Evolutionary conservation across 2,329 filamentous ascomycete species (phyloP).

Genomic region (Diatrype stigma): DNA sequence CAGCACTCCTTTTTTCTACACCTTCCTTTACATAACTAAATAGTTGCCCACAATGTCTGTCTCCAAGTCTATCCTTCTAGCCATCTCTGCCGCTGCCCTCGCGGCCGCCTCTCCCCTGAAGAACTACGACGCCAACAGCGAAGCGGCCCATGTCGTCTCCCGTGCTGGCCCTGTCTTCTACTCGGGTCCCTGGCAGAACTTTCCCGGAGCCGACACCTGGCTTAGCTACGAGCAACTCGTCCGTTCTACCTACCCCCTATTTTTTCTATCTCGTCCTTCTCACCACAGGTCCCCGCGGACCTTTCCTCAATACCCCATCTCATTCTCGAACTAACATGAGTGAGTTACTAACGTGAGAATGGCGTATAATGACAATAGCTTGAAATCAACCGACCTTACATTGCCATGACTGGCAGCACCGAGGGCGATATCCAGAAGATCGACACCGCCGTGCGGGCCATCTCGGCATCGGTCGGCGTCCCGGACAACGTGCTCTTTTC

Average conservation of each 20-base stretch:
- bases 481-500: conserved; percentile 30
- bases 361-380: neutral
- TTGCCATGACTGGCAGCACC: neutral
- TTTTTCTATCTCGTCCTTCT: neutral
- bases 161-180: neutral
- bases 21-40: neutral
- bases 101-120: neutral
- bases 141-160: neutral
- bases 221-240: neutral
- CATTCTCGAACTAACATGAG: neutral
- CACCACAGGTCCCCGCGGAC: too few species aligned
- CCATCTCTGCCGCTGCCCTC: neutral
- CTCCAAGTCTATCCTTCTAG: conserved; percentile 1
- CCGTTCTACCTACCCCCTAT: neutral
- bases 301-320: too few species aligned
- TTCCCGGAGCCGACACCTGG: neutral
- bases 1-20: neutral
- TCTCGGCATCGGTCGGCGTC: neutral
- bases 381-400: neutral
- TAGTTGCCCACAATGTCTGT: neutral
- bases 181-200: neutral
- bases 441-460: neutral
- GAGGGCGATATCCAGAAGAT: neutral
- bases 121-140: neutral
- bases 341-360: neutral